Conservation (phyloP, 2,329 filamentous ascomycete genomes). For the Epichloe amarillans region DNA sequence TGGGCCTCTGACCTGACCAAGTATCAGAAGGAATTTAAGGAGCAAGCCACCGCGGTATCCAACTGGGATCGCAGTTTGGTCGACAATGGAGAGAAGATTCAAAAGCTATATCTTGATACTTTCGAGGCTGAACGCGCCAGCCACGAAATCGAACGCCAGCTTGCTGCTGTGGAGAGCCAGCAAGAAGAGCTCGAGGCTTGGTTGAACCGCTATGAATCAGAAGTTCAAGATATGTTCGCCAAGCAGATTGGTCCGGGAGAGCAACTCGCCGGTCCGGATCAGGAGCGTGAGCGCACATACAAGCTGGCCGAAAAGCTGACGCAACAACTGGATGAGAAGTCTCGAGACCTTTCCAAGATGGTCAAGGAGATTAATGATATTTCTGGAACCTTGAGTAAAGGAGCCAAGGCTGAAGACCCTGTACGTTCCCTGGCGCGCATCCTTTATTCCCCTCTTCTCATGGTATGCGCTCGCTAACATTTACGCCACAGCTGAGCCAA, state of each 20-base stretch:
- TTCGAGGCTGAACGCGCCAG: slow-evolving; percentile 90
- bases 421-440: slow-evolving; percentile 37
- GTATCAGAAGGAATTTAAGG: slow-evolving; percentile 93
- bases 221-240: slow-evolving; percentile 79
- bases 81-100: slow-evolving; percentile 89
- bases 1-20: slow-evolving; percentile 94
- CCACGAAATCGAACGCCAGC: slow-evolving; percentile 83
- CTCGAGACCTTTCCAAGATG: slow-evolving; percentile 85
- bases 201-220: slow-evolving; percentile 81
- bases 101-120: slow-evolving; percentile 80
- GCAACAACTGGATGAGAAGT: slow-evolving; percentile 84
- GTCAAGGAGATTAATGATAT: slow-evolving; percentile 96
- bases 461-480: slow-evolving; percentile 6
- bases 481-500: slow-evolving; percentile 59
- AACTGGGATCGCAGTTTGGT: slow-evolving; percentile 87
- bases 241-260: slow-evolving; percentile 66
- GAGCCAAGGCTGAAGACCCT: slow-evolving; percentile 74
- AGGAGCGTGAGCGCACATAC: slow-evolving; percentile 91
- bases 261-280: slow-evolving; percentile 73
- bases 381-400: slow-evolving; percentile 79
- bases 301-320: slow-evolving; percentile 89
- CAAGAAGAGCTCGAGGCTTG: slow-evolving; percentile 82
- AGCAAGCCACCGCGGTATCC: slow-evolving; percentile 75
- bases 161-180: slow-evolving; percentile 78
- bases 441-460: slow-evolving; percentile 4